Evolutionary conservation across 257 asterid genomes (phyloP).

Genomic region (Ocimum tenuiflorum): DNA sequence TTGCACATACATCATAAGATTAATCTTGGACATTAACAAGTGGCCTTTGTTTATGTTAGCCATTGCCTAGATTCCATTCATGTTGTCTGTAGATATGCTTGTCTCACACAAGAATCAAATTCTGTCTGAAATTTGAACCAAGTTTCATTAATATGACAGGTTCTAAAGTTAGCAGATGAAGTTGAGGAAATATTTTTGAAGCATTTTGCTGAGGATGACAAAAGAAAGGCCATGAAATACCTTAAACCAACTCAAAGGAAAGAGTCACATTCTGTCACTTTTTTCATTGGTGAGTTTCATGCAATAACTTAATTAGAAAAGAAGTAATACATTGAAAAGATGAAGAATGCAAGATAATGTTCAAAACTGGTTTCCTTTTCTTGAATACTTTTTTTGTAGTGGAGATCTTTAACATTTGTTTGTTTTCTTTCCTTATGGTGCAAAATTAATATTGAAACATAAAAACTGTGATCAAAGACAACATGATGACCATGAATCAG

Average conservation of each 20-base stretch:
- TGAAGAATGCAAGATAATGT: slow-evolving; percentile 23
- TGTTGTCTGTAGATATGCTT: slow-evolving; percentile 34
- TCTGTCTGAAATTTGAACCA: neutral
- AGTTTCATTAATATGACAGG: slow-evolving; percentile 33
- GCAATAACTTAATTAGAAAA: slow-evolving; percentile 4
- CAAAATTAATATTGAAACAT: neutral
- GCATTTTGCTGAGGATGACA: slow-evolving; percentile 74
- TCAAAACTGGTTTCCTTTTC: slow-evolving; percentile 9
- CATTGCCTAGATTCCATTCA: slow-evolving; percentile 33
- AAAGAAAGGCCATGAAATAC: slow-evolving; percentile 79
- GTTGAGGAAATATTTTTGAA: slow-evolving; percentile 71
- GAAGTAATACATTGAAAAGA: neutral
- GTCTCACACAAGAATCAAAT: slow-evolving; percentile 27
- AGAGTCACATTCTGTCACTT: slow-evolving; percentile 72
- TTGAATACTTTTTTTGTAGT: slow-evolving; percentile 11
- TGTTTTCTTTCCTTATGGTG: neutral
- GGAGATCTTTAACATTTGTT: slow-evolving; percentile 11
- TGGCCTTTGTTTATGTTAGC: slow-evolving; percentile 28
- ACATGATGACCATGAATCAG: slow-evolving; percentile 37
- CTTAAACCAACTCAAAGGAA: slow-evolving; percentile 68
- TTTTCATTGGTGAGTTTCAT: slow-evolving; percentile 65
- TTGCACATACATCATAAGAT: slow-evolving; percentile 28
- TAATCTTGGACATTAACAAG: slow-evolving; percentile 39
- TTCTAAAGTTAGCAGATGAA: slow-evolving; percentile 65
- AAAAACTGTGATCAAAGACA: slow-evolving; percentile 12